Evolutionary conservation across 805 yeast genomes (phyloP), one percentile per base, ranked within the genome.

Genomic region (Candida silvatica): DNA sequence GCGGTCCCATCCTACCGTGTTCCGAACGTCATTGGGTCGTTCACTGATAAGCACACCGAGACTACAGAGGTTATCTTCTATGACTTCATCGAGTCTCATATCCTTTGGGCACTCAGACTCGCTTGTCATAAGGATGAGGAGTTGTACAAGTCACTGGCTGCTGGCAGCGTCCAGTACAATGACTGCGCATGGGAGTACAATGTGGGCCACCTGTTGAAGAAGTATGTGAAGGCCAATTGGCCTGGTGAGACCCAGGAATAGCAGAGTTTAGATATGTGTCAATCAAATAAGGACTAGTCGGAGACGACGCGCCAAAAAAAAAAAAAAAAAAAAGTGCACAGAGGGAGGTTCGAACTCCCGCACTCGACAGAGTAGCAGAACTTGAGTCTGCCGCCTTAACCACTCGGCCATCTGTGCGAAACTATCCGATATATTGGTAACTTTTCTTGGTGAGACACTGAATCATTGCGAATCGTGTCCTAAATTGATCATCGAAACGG

Each of bases 21-120:
- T 3, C 96, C 97, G 7, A 88, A 86, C 48, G 94, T 84, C 9
- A 74, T 90, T 19, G 80, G 74, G 44, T 60, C 81, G 1, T 56
- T 50, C 37, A 71, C 53, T 46, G 41, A 42, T 45, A 35, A 46
- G 7, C 34, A 38, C 2, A 49, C 56, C 3, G 48, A 52, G 3
- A 24, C 24, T 16, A 77, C 82, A 5, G 88, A 86, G 48, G 68
- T 88, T 20, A 74, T 90, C 0, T 88, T 80, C 54, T 81, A 84
- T 54, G 82, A 79, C 46, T 92, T 87, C 52, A 71, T 90, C 47
- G 66, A 71, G 37, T 40, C 44, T 2, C 46, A 52, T 34, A 38
- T 55, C 9, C 27, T 47, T 7, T 34, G 42, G 38, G 59, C 60
- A 2, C 36, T 53, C 25, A 28, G 39, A 20, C 37, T 43, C 12